phyloP scores from a whole-genome alignment of 768 basidiomycete species.

The Fomitopsis serialis region DNA sequence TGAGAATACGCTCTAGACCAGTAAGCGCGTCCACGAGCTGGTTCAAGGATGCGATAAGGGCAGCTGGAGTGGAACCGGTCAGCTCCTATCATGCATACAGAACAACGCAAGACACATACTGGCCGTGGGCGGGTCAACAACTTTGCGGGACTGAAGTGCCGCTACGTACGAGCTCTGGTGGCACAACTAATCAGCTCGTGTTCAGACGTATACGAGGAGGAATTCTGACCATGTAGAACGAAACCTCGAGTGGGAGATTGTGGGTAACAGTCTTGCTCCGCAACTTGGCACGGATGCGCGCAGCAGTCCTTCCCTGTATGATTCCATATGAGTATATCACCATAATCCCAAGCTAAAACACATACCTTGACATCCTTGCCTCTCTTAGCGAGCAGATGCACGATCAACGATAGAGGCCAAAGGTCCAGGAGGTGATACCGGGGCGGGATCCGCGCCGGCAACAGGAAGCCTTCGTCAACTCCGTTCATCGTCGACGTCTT shows the following conservation, averaged over 20 bases:
- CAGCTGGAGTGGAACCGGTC: conserved; percentile 28
- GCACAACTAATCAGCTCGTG: background rate
- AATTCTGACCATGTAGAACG: conserved; percentile 53
- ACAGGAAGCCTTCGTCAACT: conserved; percentile 39
- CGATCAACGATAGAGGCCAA: conserved; percentile 64
- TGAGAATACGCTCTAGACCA: conserved; percentile 67
- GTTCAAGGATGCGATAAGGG: conserved; percentile 42
- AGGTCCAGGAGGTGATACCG: conserved; percentile 56
- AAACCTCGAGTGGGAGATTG: conserved; percentile 66
- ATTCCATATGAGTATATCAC: background rate
- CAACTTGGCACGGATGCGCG: conserved; percentile 46
- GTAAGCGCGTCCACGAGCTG: conserved; percentile 62
- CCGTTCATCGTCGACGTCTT: conserved; percentile 13
- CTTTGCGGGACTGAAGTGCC: conserved; percentile 50
- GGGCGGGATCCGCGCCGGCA: conserved; percentile 54
- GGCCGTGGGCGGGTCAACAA: conserved; percentile 52
- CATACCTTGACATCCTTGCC: conserved; percentile 41
- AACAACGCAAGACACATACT: conserved; percentile 34
- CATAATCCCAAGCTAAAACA: background rate
- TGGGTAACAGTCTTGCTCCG: conserved; percentile 38
- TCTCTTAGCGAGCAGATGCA: conserved; percentile 37
- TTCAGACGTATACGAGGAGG: background rate
- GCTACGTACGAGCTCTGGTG: conserved; percentile 62
- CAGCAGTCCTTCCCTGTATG: conserved; percentile 51
- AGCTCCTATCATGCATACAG: background rate